Conservation (phyloP, 2,329 filamentous ascomycete species). For the Fusarium concolor region DNA sequence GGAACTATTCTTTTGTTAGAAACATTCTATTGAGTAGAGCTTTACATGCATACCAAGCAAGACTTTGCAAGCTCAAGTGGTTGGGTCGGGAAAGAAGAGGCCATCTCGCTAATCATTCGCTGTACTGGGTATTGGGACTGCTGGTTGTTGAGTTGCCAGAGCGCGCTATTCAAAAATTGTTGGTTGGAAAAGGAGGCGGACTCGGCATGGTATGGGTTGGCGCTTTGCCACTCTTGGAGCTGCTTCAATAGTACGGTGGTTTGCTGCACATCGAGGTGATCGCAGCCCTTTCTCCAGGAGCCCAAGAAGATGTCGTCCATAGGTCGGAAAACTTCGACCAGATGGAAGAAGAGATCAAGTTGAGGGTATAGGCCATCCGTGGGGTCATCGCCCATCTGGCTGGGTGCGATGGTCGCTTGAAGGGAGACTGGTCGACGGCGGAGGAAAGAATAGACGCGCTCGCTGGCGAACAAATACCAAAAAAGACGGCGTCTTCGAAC, state of each 20-base stretch:
- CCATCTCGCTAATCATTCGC: slow-evolving; percentile 68
- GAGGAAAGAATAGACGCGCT: slow-evolving; percentile 79
- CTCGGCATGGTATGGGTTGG: slow-evolving; percentile 64
- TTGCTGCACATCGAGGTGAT: slow-evolving; percentile 67
- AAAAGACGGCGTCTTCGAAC: slow-evolving; percentile 74
- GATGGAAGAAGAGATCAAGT: slow-evolving; percentile 67
- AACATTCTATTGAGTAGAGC: not conserved
- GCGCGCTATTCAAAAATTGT: slow-evolving; percentile 72
- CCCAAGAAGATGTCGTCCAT: slow-evolving; percentile 74
- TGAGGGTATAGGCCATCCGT: slow-evolving; percentile 65
- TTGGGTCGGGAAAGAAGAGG: slow-evolving; percentile 76
- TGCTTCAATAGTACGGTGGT: slow-evolving; percentile 71
- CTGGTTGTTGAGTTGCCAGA: slow-evolving; percentile 69
- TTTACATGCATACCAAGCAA: slow-evolving; percentile 69
- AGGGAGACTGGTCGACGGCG: slow-evolving; percentile 74
- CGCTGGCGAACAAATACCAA: slow-evolving; percentile 78
- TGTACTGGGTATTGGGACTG: not conserved
- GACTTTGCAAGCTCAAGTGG: slow-evolving; percentile 81
- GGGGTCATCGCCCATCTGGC: slow-evolving; percentile 70
- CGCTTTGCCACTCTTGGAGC: slow-evolving; percentile 58
- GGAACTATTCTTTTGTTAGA: slow-evolving; percentile 63
- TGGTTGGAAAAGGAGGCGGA: slow-evolving; percentile 69
- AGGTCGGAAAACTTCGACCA: slow-evolving; percentile 72
- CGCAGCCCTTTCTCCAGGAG: slow-evolving; percentile 74
- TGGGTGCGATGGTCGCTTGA: slow-evolving; percentile 77